Percentiles rank a stretch among this genome's conserved stretches.
These are phyloP conservation scores for Capillidium rhysosporum DNA, from an alignment of 371 early-diverging fungal genomes.

Conservation along the genomic window DNA sequence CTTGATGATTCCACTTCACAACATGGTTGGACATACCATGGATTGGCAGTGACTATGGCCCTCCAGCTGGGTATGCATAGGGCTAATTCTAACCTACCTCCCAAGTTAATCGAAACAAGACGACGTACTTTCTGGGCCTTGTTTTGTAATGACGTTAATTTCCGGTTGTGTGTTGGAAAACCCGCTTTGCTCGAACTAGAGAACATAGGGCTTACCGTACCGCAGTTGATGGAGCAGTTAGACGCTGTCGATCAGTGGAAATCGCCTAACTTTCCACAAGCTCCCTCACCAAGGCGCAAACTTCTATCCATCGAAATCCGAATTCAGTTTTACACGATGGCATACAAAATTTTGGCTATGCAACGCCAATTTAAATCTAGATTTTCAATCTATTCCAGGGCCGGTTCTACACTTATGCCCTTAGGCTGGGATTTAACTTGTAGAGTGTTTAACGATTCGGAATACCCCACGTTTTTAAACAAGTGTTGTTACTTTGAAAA, in stretches of 20 bases:
- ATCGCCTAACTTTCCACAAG: neutral
- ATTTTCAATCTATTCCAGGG: neutral
- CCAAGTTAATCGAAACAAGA: neutral
- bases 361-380: neutral
- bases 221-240: neutral
- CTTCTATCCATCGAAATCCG: neutral
- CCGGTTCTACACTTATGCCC: neutral
- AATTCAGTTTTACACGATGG: neutral
- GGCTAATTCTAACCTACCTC: neutral
- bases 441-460: neutral
- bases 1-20: neutral
- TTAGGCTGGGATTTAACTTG: neutral
- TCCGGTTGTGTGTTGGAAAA: neutral
- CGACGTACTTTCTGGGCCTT: neutral
- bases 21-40: neutral
- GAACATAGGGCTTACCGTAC: neutral
- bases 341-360: neutral
- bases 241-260: neutral
- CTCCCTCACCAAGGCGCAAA: neutral
- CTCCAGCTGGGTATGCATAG: neutral
- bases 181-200: neutral
- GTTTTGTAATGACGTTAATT: neutral
- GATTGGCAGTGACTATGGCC: neutral
- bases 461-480: neutral
- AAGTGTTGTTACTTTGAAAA: neutral